Conservation (phyloP, 2,329 filamentous ascomycete genomes). For the Gnomoniopsis sp. region DNA sequence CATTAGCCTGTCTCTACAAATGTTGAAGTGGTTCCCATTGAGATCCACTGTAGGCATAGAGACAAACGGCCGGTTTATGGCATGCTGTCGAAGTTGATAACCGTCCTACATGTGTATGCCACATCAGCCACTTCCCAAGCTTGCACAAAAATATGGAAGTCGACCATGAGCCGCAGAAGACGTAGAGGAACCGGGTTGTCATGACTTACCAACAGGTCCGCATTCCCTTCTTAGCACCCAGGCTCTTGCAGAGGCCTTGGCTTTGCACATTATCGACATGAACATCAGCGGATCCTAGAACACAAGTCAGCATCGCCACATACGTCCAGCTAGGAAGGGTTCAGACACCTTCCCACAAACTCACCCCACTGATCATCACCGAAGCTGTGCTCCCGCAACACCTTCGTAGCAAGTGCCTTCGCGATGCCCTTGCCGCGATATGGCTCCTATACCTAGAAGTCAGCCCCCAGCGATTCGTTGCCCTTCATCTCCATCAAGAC, state of each 20-base stretch:
- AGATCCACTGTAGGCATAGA: slow-evolving; percentile 3
- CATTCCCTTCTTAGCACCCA: slow-evolving; percentile 57
- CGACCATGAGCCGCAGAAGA: not conserved
- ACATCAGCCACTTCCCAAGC: not conserved
- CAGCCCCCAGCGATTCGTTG: not conserved
- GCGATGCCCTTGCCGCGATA: slow-evolving; percentile 62
- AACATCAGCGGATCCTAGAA: slow-evolving; percentile 56
- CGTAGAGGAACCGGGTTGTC: not conserved
- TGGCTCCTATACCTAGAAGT: slow-evolving; percentile 33
- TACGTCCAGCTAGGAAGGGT: not conserved
- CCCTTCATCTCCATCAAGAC: not conserved
- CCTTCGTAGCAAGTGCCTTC: slow-evolving; percentile 55
- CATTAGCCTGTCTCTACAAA: too few relatives aligned
- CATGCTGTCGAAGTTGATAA: slow-evolving; percentile 22
- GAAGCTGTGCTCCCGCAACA: slow-evolving; percentile 53
- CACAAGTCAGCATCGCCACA: not conserved
- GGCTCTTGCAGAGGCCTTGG: slow-evolving; percentile 57
- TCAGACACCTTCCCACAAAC: not conserved
- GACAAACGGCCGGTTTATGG: slow-evolving; percentile 9
- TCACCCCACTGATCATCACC: slow-evolving; percentile 46
- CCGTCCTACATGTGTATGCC: slow-evolving; percentile 15
- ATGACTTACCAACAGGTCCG: slow-evolving; percentile 54
- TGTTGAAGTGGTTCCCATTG: not conserved
- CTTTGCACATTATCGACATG: slow-evolving; percentile 58
- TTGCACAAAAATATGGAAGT: not conserved